Conservation (phyloP, 2,329 filamentous ascomycete genomes). For the Metarhizium humberi region DNA sequence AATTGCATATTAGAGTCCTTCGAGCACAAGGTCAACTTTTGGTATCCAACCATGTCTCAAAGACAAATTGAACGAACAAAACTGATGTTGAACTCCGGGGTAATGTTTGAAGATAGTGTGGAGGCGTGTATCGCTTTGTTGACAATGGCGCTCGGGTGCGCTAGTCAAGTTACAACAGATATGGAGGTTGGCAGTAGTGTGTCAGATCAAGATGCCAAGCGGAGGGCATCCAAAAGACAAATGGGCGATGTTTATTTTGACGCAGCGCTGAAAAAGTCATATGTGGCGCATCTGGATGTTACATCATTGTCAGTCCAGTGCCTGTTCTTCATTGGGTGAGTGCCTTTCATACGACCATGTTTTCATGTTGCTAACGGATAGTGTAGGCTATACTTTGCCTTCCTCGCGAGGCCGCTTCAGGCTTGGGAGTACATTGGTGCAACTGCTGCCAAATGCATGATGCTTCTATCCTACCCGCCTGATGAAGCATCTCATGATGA, state of each 20-base stretch:
- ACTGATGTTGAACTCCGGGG: slow-evolving; percentile 20
- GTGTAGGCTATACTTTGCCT: slow-evolving; percentile 37
- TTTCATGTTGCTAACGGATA: background rate
- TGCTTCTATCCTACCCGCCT: slow-evolving; percentile 35
- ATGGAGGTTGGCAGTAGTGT: slow-evolving; percentile 10
- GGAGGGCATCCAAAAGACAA: slow-evolving; percentile 20
- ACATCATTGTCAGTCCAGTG: slow-evolving; percentile 37
- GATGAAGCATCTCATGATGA: slow-evolving; percentile 27
- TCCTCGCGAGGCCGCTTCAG: slow-evolving; percentile 38
- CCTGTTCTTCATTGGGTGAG: slow-evolving; percentile 40
- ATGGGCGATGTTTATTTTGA: slow-evolving; percentile 36
- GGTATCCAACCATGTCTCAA: slow-evolving; percentile 40
- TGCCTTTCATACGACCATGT: background rate
- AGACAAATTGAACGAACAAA: slow-evolving; percentile 25
- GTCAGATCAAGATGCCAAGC: slow-evolving; percentile 18
- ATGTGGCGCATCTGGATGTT: slow-evolving; percentile 36
- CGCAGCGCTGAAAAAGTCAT: slow-evolving; percentile 33
- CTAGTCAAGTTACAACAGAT: slow-evolving; percentile 27
- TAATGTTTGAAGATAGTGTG: slow-evolving; percentile 26
- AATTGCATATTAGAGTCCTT: slow-evolving; percentile 33
- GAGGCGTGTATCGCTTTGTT: slow-evolving; percentile 33
- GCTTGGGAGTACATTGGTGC: slow-evolving; percentile 42
- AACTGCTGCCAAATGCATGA: slow-evolving; percentile 38
- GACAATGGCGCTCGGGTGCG: slow-evolving; percentile 38
- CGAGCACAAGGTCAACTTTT: slow-evolving; percentile 38